Conservation (phyloP, 768 basidiomycete genomes). For the Agaricus sinodeliciosus region DNA sequence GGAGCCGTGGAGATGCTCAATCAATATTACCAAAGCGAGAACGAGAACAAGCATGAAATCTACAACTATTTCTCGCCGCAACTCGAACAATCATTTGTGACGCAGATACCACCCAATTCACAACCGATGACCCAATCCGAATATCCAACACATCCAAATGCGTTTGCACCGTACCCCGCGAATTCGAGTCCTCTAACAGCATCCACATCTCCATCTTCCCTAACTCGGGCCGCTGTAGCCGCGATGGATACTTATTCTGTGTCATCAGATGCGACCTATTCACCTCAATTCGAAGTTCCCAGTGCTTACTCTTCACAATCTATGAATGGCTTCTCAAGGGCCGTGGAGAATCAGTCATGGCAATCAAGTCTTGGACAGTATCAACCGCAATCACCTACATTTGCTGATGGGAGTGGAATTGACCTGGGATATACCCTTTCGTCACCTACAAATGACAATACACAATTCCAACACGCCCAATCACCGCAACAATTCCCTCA, state of each 20-base stretch:
- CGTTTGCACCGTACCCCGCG: neutral
- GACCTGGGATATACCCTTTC: neutral
- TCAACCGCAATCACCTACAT: conserved; percentile 1
- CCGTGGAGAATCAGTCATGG: neutral
- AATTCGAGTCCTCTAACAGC: neutral
- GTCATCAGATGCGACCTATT: neutral
- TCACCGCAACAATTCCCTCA: neutral
- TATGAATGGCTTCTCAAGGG: neutral
- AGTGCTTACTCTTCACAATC: neutral
- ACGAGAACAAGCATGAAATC: conserved; percentile 13
- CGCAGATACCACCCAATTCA: neutral
- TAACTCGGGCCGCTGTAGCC: neutral
- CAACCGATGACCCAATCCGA: neutral
- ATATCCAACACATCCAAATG: neutral
- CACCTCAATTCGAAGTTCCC: conserved; percentile 3
- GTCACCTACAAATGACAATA: neutral
- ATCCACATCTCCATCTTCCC: neutral
- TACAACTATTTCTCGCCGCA: neutral
- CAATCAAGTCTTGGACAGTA: conserved; percentile 13
- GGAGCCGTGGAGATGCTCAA: conserved; percentile 19
- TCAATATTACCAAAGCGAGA: conserved; percentile 18
- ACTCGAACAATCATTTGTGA: neutral
- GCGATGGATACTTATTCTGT: neutral
- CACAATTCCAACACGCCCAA: conserved; percentile 1
- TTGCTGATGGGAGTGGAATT: neutral